Evolutionary conservation across 495 filamentous ascomycete genomes (phyloP).

Genomic region (Penicillium canariense): DNA sequence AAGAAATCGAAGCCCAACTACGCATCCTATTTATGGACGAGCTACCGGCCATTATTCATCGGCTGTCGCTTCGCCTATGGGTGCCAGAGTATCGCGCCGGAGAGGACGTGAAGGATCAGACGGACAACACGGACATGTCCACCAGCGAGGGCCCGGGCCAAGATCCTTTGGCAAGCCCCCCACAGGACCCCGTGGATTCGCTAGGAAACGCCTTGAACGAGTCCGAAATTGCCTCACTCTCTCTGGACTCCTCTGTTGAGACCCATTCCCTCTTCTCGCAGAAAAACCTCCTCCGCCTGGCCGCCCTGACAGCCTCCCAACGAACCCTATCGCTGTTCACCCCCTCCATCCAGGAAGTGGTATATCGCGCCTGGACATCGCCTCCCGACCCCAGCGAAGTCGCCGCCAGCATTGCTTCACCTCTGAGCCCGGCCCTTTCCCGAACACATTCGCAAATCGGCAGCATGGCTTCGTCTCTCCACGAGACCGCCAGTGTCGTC

Average conservation of each 20-base stretch:
- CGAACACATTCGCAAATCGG: constrained; percentile 62
- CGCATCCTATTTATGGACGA: constrained; percentile 96
- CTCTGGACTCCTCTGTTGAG: constrained; percentile 71
- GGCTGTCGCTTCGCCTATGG: constrained; percentile 85
- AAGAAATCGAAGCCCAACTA: constrained; percentile 92
- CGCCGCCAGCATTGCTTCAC: constrained; percentile 52
- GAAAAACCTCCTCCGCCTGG: constrained; percentile 78
- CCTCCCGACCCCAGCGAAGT: constrained; percentile 68
- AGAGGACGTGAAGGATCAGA: constrained; percentile 42
- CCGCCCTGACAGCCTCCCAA: constrained; percentile 75
- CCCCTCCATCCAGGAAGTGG: constrained; percentile 73
- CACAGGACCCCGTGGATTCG: constrained; percentile 72
- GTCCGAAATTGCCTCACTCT: constrained; percentile 68
- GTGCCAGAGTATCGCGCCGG: constrained; percentile 79
- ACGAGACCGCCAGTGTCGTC: constrained; percentile 44
- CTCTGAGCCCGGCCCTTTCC: constrained; percentile 51
- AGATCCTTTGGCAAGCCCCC: constrained; percentile 78
- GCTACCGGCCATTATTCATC: constrained; percentile 91
- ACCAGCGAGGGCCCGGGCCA: constrained; percentile 49
- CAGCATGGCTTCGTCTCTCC: constrained; percentile 52
- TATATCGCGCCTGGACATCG: constrained; percentile 90
- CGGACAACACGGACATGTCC: constrained; percentile 22
- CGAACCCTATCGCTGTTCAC: constrained; percentile 86
- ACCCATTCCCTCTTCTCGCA: constrained; percentile 84
- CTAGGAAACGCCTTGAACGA: constrained; percentile 73